These are phyloP conservation scores for Diaporthe batatas DNA, from an alignment of 2,329 filamentous ascomycete genomes.

Conservation along the genomic window DNA sequence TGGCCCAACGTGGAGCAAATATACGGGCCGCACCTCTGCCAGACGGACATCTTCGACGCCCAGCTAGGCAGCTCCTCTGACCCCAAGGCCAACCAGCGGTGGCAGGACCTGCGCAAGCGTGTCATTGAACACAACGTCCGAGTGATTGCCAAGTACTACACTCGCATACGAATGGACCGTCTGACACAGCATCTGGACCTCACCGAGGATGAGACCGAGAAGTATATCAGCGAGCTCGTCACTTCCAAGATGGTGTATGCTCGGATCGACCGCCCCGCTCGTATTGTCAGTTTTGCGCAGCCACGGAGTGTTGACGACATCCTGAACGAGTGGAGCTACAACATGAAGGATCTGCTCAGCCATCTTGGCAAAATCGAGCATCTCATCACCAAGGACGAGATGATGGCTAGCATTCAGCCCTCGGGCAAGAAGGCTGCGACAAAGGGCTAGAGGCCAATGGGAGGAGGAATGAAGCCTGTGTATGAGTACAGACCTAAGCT, in stretches of 20 bases:
- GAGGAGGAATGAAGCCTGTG: constrained; percentile 4
- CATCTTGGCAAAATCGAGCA: constrained; percentile 90
- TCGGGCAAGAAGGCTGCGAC: constrained; percentile 41
- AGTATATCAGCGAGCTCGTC: constrained; percentile 97
- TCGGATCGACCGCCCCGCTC: constrained; percentile 94
- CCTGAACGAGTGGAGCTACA: constrained; percentile 97
- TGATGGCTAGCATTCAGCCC: constrained; percentile 98
- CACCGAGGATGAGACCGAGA: constrained; percentile 95
- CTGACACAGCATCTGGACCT: constrained; percentile 92
- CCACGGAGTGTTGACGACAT: constrained; percentile 95
- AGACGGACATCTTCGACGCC: constrained; percentile 89
- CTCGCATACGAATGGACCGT: constrained; percentile 91
- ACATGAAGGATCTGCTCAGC: constrained; percentile 82
- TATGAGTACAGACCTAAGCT: constrained; percentile 21
- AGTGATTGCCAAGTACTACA: constrained; percentile 98
- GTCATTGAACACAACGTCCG: constrained; percentile 99
- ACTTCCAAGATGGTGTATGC: constrained; percentile 98
- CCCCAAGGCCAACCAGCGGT: constrained; percentile 85
- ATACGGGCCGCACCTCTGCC: constrained; percentile 89
- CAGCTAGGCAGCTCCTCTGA: constrained; percentile 75
- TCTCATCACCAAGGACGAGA: constrained; percentile 99
- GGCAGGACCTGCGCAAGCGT: constrained; percentile 95
- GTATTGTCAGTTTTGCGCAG: constrained; percentile 94
- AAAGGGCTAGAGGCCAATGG: constrained; percentile 25
- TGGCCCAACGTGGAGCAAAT: constrained; percentile 94